Evolutionary conservation across 139 green algal species (phyloP).

Genomic region (Tetraselmis striata): DNA sequence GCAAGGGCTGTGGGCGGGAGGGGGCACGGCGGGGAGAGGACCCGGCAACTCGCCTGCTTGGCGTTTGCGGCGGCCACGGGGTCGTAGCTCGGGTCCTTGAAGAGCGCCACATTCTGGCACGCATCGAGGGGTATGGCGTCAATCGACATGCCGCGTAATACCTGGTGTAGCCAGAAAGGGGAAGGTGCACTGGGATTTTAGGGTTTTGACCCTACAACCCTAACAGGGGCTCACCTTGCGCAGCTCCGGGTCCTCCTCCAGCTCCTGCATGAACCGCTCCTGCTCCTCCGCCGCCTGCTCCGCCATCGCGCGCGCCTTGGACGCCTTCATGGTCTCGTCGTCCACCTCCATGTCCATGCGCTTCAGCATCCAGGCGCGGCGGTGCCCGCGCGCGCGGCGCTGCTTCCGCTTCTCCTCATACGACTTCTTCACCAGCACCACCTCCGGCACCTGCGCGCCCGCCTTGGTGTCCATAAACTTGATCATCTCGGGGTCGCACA

Average conservation of each 20-base stretch:
- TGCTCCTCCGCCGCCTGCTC: conserved; percentile 7
- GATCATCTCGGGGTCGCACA: conserved; percentile 72
- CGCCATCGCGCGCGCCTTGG: background rate
- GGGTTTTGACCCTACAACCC: too few species aligned
- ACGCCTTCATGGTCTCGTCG: conserved; percentile 20
- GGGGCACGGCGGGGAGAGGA: too few species aligned
- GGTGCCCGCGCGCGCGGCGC: conserved; percentile 35
- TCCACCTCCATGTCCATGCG: conserved; percentile 65
- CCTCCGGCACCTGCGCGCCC: conserved; percentile 70
- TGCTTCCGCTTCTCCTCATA: conserved; percentile 80
- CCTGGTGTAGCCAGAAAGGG: too few species aligned
- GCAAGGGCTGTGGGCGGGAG: too few species aligned
- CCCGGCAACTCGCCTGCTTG: too few species aligned
- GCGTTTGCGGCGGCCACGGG: background rate
- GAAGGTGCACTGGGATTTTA: too few species aligned
- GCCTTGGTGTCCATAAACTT: conserved; percentile 34
- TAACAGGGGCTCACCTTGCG: conserved; percentile 16
- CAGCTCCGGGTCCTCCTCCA: conserved; percentile 78
- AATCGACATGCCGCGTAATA: too few species aligned
- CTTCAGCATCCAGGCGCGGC: conserved; percentile 71
- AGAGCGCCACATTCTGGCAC: conserved; percentile 46
- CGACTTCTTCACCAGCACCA: conserved; percentile 81
- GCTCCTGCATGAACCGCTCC: conserved; percentile 45
- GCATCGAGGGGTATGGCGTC: too few species aligned
- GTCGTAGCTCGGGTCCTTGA: conserved; percentile 24